phyloP scores from a whole-genome alignment of 805 yeast genomes.

The Ogataea nitratoaversa region DNA sequence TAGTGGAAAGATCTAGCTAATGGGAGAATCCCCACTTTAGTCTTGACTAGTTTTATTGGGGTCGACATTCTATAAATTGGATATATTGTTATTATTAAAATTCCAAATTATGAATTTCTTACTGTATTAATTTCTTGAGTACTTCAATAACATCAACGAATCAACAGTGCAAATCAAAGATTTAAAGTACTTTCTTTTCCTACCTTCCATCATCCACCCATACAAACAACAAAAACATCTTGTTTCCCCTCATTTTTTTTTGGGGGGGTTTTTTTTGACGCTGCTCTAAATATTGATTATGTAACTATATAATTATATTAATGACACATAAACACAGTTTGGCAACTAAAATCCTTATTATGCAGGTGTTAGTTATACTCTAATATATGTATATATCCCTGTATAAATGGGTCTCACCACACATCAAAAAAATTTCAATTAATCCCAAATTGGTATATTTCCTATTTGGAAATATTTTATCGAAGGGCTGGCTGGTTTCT shows the following conservation, averaged over 20 bases:
- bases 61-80: not conserved
- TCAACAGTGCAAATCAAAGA: too few relatives aligned
- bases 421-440: not conserved
- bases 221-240: not conserved
- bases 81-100: not conserved
- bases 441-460: not conserved
- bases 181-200: too few relatives aligned
- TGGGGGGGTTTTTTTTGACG: not conserved
- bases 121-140: too few relatives aligned
- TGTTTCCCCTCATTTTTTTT: slow-evolving; percentile 1
- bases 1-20: slow-evolving; percentile 1
- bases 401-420: not conserved
- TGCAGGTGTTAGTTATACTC: too few relatives aligned
- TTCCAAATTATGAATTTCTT: too few relatives aligned
- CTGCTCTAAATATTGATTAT: too few relatives aligned
- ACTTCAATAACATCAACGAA: too few relatives aligned
- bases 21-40: slow-evolving; percentile 4
- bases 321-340: not conserved
- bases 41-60: not conserved
- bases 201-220: too few relatives aligned
- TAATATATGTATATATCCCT: not conserved
- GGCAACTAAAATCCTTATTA: too few relatives aligned
- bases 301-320: too few relatives aligned
- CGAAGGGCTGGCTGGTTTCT: slow-evolving; percentile 10
- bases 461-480: slow-evolving; percentile 6